These are phyloP conservation scores for Kazachstania psychrophila DNA, from an alignment of 805 yeast genomes.

Conservation along the genomic window DNA sequence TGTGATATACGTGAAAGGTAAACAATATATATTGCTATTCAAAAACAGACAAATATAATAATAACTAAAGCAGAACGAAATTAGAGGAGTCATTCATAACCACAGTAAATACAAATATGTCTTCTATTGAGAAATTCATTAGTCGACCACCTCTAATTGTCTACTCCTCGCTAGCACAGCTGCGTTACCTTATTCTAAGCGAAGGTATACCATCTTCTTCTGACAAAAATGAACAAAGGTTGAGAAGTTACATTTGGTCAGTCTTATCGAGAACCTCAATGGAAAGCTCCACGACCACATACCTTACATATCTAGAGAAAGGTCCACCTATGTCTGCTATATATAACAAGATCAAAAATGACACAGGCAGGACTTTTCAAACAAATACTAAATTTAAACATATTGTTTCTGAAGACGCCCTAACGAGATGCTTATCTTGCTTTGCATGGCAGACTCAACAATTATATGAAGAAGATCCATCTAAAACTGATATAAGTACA, in stretches of 20 bases:
- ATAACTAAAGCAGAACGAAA: too few relatives aligned
- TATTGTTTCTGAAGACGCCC: slow-evolving; percentile 58
- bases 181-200: slow-evolving; percentile 19
- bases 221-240: slow-evolving; percentile 12
- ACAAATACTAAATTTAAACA: slow-evolving; percentile 57
- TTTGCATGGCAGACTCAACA: slow-evolving; percentile 43
- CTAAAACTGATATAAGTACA: slow-evolving; percentile 15
- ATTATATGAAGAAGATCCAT: slow-evolving; percentile 3
- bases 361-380: slow-evolving; percentile 76
- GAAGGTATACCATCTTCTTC: slow-evolving; percentile 13
- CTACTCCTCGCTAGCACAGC: slow-evolving; percentile 21
- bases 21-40: too few relatives aligned
- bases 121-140: slow-evolving; percentile 18
- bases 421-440: slow-evolving; percentile 63
- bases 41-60: too few relatives aligned
- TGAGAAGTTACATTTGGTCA: slow-evolving; percentile 70
- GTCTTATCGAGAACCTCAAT: slow-evolving; percentile 59
- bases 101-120: too few relatives aligned
- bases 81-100: too few relatives aligned
- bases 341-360: slow-evolving; percentile 62
- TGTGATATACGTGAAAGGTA: too few relatives aligned
- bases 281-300: slow-evolving; percentile 41
- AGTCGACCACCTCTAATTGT: slow-evolving; percentile 20
- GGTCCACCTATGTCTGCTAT: slow-evolving; percentile 52
- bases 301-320: slow-evolving; percentile 41